These are phyloP conservation scores for Aspergillus carlsbadensis DNA, from an alignment of 495 filamentous ascomycete genomes.

Conservation along the genomic window DNA sequence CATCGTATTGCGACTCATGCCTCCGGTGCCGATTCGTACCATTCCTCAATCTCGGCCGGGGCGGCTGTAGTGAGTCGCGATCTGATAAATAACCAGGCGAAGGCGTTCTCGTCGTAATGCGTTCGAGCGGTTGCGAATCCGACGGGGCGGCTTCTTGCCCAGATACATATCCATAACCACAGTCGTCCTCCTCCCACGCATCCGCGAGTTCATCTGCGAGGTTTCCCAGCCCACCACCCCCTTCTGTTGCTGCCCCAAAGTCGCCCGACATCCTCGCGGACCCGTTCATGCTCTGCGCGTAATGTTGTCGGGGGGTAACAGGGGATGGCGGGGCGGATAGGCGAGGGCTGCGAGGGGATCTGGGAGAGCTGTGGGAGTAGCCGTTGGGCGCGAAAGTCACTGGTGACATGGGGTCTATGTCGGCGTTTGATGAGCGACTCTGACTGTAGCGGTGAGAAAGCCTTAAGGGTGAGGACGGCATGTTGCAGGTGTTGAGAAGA, in stretches of 20 bases:
- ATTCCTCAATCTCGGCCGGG: conserved; percentile 30
- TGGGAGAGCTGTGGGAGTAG: conserved; percentile 40
- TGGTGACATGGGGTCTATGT: conserved; percentile 52
- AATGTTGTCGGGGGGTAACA: conserved; percentile 53
- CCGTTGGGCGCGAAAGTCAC: conserved; percentile 35
- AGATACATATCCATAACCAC: conserved; percentile 42
- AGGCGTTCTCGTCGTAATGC: conserved; percentile 29
- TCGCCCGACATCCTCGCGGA: conserved; percentile 45
- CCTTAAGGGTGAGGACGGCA: conserved; percentile 55
- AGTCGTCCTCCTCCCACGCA: conserved; percentile 62
- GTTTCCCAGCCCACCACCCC: conserved; percentile 68
- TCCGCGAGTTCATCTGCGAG: conserved; percentile 74
- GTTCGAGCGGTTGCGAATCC: conserved; percentile 34
- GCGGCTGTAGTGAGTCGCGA: conserved; percentile 27
- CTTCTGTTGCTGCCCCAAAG: conserved; percentile 38
- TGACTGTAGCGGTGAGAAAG: conserved; percentile 56
- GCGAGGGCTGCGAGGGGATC: conserved; percentile 42
- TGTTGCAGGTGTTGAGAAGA: conserved; percentile 18
- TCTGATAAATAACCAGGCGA: conserved; percentile 30
- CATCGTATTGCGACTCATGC: conserved; percentile 53
- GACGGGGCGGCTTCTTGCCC: conserved; percentile 35
- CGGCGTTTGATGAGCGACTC: conserved; percentile 53
- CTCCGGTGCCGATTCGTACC: conserved; percentile 42
- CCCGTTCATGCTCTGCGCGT: conserved; percentile 51
- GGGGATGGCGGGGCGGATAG: conserved; percentile 62